Percentiles rank a stretch among this genome's conserved stretches.
These are phyloP conservation scores for Trichoderma breve DNA, from an alignment of 2,329 filamentous ascomycete species.

Conservation along the genomic window DNA sequence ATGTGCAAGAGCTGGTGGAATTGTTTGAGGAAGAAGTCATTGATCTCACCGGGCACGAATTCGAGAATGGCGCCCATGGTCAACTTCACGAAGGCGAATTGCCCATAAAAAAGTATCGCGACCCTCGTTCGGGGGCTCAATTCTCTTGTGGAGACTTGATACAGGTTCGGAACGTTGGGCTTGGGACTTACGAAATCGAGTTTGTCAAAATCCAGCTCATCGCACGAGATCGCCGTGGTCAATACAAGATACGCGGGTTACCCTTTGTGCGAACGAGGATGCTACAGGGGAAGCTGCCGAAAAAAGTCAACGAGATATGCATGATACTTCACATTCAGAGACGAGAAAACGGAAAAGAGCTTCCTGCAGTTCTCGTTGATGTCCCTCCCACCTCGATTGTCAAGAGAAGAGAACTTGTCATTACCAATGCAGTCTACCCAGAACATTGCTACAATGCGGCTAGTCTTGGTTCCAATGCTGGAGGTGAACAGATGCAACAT, in stretches of 20 bases:
- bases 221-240: conserved; percentile 29
- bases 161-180: conserved; percentile 26
- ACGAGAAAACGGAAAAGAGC: conserved; percentile 30
- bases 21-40: conserved; percentile 31
- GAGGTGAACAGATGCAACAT: neutral
- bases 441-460: conserved; percentile 31
- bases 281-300: conserved; percentile 37
- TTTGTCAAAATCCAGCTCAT: conserved; percentile 46
- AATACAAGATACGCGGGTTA: conserved; percentile 38
- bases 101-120: conserved; percentile 23
- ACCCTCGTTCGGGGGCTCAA: neutral
- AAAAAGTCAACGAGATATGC: conserved; percentile 44
- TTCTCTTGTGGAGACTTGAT: conserved; percentile 31
- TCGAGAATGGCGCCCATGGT: conserved; percentile 9
- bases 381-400: conserved; percentile 40
- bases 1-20: neutral
- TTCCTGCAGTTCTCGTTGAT: conserved; percentile 43
- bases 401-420: conserved; percentile 42
- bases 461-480: conserved; percentile 23
- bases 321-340: conserved; percentile 39
- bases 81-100: conserved; percentile 28
- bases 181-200: conserved; percentile 30
- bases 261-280: conserved; percentile 38
- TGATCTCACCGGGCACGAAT: conserved; percentile 34
- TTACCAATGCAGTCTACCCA: conserved; percentile 56